Evolutionary conservation across 805 yeast genomes (phyloP).

Genomic region (Ogataea pini): DNA sequence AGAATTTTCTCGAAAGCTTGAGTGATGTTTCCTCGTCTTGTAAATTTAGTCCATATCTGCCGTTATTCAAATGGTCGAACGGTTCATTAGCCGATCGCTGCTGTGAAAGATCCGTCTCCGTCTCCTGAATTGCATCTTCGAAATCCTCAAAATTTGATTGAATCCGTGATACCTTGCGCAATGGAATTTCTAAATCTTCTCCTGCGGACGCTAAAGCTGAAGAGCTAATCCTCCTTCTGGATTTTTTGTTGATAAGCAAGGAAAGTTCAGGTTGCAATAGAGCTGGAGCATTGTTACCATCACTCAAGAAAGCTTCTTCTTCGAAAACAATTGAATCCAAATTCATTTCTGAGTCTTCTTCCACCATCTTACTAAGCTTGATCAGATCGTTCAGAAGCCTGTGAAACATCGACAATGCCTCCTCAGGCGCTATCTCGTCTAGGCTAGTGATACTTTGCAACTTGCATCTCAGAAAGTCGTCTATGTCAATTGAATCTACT

Average conservation of each 20-base stretch:
- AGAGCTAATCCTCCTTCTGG: constrained; percentile 2
- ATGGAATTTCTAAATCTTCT: constrained; percentile 33
- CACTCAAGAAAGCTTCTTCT: constrained; percentile 7
- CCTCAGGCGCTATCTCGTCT: constrained; percentile 28
- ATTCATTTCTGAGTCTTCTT: constrained; percentile 14
- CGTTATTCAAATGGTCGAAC: not conserved
- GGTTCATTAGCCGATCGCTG: not conserved
- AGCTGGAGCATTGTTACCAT: constrained; percentile 7
- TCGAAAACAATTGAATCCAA: constrained; percentile 18
- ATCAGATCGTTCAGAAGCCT: constrained; percentile 30
- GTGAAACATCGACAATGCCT: constrained; percentile 32
- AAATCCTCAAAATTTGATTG: constrained; percentile 32
- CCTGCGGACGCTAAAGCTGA: constrained; percentile 18
- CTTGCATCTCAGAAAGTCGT: constrained; percentile 31
- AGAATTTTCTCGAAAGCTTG: constrained; percentile 31
- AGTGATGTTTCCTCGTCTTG: constrained; percentile 8
- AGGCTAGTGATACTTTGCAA: constrained; percentile 22
- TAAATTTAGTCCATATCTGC: not conserved
- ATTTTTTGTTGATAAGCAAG: not conserved
- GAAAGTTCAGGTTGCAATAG: constrained; percentile 10
- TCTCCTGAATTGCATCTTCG: not conserved
- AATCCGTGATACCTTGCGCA: constrained; percentile 29
- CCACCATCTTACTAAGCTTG: constrained; percentile 16
- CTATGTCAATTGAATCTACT: constrained; percentile 31
- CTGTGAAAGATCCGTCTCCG: not conserved